These are phyloP conservation scores for Aspergillus taichungensis DNA, from an alignment of 495 filamentous ascomycete species.

Conservation along the genomic window DNA sequence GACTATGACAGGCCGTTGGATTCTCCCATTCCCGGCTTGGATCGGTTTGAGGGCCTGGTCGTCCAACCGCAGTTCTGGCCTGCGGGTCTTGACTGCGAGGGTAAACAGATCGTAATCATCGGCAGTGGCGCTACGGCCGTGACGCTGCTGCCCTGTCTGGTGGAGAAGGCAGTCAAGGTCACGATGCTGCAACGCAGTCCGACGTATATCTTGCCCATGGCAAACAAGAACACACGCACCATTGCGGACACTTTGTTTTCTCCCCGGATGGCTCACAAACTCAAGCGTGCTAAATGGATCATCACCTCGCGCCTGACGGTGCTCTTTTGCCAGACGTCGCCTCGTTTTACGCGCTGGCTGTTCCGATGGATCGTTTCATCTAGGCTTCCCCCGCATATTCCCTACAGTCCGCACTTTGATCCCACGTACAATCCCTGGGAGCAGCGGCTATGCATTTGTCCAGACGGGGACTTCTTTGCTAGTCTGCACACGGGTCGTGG, in stretches of 20 bases:
- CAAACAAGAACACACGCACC: conserved; percentile 15
- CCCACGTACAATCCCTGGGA: conserved; percentile 55
- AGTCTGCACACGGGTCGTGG: conserved; percentile 40
- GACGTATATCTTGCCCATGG: conserved; percentile 41
- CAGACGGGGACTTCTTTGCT: conserved; percentile 56
- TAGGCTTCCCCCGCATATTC: conserved; percentile 41
- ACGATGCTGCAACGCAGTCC: conserved; percentile 43
- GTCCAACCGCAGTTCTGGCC: conserved; percentile 39
- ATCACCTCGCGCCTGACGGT: background rate
- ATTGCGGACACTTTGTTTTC: conserved; percentile 17
- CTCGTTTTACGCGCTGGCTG: conserved; percentile 26
- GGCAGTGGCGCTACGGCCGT: conserved; percentile 42
- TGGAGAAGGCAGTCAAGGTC: conserved; percentile 20
- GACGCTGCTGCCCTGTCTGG: conserved; percentile 26
- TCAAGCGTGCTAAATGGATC: background rate
- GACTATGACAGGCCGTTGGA: conserved; percentile 43
- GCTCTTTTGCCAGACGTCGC: conserved; percentile 38
- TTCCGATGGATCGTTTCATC: conserved; percentile 22
- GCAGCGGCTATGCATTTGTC: conserved; percentile 54
- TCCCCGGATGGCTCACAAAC: conserved; percentile 9
- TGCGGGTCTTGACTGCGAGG: conserved; percentile 24
- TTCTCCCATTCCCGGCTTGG: conserved; percentile 22
- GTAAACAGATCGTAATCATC: conserved; percentile 38
- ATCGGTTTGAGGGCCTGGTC: conserved; percentile 21
- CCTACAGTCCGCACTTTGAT: conserved; percentile 50